A percentile compares a stretch with the other conserved stretches of the same genome.
phyloP scores from a whole-genome alignment of 345 rosid genomes.

The Pseudoturritis turrita region DNA sequence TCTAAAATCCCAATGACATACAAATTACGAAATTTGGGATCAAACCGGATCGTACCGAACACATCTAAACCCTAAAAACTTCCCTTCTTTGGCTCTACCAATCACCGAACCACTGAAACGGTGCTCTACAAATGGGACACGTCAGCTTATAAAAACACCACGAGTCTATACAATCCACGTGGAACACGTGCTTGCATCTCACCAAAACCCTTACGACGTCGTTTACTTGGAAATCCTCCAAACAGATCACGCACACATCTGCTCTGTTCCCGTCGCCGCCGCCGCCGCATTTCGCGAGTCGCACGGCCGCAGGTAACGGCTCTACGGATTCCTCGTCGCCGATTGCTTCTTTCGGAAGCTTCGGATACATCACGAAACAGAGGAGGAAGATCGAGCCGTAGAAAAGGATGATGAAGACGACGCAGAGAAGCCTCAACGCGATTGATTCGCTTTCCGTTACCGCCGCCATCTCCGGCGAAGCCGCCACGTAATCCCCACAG shows the following conservation, averaged over 20 bases:
- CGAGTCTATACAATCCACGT: slow-evolving; percentile 30
- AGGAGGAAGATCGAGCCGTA: slow-evolving; percentile 21
- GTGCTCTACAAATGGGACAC: slow-evolving; percentile 34
- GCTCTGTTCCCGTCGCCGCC: background rate
- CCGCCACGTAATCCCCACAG: slow-evolving; percentile 9
- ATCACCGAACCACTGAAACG: slow-evolving; percentile 29
- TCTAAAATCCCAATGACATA: background rate
- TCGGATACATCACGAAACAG: slow-evolving; percentile 28
- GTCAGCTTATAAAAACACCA: slow-evolving; percentile 33
- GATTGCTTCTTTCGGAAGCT: slow-evolving; percentile 2
- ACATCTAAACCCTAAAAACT: background rate
- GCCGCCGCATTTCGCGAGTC: background rate
- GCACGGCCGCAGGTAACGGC: slow-evolving; percentile 24
- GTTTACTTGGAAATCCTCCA: slow-evolving; percentile 23
- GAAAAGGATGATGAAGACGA: slow-evolving; percentile 16
- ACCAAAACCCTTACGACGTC: slow-evolving; percentile 24
- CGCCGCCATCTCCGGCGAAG: slow-evolving; percentile 24
- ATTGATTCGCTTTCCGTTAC: slow-evolving; percentile 14
- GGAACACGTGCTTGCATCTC: slow-evolving; percentile 33
- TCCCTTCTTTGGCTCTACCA: background rate
- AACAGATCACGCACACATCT: slow-evolving; percentile 24
- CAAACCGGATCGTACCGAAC: slow-evolving; percentile 22
- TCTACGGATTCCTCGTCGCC: slow-evolving; percentile 29
- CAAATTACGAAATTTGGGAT: background rate
- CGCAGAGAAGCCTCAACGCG: slow-evolving; percentile 12